Evolutionary conservation across 441 rosid genomes (phyloP), one percentile per base, ranked within the genome.

Genomic region (Pelargonium citronellum): DNA sequence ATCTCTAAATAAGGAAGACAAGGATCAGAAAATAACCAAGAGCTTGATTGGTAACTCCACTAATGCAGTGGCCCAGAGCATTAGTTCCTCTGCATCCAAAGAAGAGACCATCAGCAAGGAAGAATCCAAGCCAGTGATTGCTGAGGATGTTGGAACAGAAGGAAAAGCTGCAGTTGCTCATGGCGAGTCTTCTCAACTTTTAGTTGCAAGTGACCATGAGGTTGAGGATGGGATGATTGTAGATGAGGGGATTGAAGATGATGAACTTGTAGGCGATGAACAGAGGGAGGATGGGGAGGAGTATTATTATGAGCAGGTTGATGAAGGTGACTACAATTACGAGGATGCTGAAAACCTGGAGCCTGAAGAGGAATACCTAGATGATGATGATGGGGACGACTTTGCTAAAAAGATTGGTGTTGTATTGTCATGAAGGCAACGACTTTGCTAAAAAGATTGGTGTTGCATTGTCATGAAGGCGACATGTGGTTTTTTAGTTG

Each of bases 271-370:
- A 66, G 95, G 69, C 0, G 90, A 83, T 63, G 83, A 79, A 70
- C 87, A 74, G 69, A 61, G 83, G 74, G 88, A 84, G 13, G 89
- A 77, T 13, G 88, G 60, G 17, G 60, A 53, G 60, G 60, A 84
- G n/a, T 85, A 83, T 72, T 79, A 82, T 68, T 83, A 87, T 47
- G 95, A 87, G 77, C 87, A 87, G 72, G 87, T 41, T 5, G 86
- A 85, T 19, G 96, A 88, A 44, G 95, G 86, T 24, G 91, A 88
- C 16, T 87, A 87, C 64, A 77, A 81, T 73, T 86, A 87, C n/a
- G 88, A 85, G 41, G 92, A 83, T 74, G 89, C 81, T 49, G 88
- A 80, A 67, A 83, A 85, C 68, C 86, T 73, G 22, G 83, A 81
- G 6, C 81, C 69, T 11, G 95, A 85, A 66, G 91, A 85, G 63